Evolutionary conservation across 352 stramenopile species (phyloP), one percentile per base, ranked within the genome.

Genomic region (Globisporangium radiosum): DNA sequence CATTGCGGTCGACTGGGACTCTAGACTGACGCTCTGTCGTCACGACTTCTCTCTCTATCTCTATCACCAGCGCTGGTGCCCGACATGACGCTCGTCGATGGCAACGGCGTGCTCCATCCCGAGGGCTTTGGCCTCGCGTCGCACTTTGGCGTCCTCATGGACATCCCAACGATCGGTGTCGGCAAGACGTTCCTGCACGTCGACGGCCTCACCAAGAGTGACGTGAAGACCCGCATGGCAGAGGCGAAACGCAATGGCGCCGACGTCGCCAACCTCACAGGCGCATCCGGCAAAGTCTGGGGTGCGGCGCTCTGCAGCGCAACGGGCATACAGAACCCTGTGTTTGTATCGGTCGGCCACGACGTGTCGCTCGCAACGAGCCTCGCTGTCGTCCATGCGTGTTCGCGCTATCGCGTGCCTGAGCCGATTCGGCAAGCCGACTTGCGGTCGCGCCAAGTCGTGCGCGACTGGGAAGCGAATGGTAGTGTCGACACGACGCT

Each of bases 31-130:
- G 25, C 25, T 33, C 25, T 33, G 25, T 33, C 25, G 25, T 3
- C 25, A 3, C 25, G 25, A 1, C n/a, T 36, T 25, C 6, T 37
- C 17, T 36, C 36, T 51, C n/a, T 51, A 8, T 37, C 5, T 25
- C 39, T 43, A 14, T 65, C 49, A 9, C 39, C 56, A 87, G 82
- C 89, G 44, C 58, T 85, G 17, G 69, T 77, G 37, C 94, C 95
- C 19, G 73, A 95, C 43, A 76, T 97, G 37, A 90, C 92, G 39
- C 70, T 98, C 14, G 94, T 98, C 4, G 95, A 98, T 68, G 95
- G 95, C 19, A 94, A 94, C 47, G 85, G 85, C 33, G 58, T 91
- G 15, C 68, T 94, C 54, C 95, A 98, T 59, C 87, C 90, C 11
- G 72, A 93, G 44, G 79, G 86, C 47, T 97, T 97, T 59, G 94